These are phyloP conservation scores for Centrapalus pauciflorus DNA, from an alignment of 129 eudicot genomes.

Conservation along the genomic window DNA sequence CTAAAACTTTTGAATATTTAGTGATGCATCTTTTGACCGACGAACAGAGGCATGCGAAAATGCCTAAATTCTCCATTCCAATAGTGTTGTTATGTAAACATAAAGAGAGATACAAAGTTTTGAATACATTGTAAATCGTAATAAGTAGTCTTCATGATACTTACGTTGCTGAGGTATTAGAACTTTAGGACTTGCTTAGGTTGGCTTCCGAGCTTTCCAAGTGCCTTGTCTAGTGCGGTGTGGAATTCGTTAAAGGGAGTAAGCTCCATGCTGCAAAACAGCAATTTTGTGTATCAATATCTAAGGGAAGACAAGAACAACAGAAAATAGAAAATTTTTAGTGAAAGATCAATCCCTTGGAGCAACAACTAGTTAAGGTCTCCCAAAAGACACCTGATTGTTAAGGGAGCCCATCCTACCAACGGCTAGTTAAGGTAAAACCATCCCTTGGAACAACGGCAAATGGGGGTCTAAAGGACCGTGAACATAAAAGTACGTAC, in stretches of 20 bases:
- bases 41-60: not conserved
- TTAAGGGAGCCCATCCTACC: too few species aligned
- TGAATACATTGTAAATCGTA: not conserved
- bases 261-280: conserved; percentile 77
- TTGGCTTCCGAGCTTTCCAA: conserved; percentile 92
- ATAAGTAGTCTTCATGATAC: too few species aligned
- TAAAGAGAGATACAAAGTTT: not conserved
- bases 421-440: too few species aligned
- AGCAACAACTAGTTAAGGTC: too few species aligned
- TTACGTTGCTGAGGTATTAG: conserved; percentile 14
- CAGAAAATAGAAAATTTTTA: too few species aligned
- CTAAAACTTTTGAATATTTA: not conserved
- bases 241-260: conserved; percentile 58
- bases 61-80: not conserved
- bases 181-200: conserved; percentile 84
- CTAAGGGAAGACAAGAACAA: not conserved
- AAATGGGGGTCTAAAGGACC: too few species aligned
- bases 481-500: too few species aligned
- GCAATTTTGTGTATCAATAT: not conserved
- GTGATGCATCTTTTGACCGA: not conserved
- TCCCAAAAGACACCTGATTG: too few species aligned
- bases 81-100: not conserved
- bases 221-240: conserved; percentile 74
- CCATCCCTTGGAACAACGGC: too few species aligned
- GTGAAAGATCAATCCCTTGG: too few species aligned